Conservation (phyloP, 148 eudicot species). For the Diospyros kaki region DNA sequence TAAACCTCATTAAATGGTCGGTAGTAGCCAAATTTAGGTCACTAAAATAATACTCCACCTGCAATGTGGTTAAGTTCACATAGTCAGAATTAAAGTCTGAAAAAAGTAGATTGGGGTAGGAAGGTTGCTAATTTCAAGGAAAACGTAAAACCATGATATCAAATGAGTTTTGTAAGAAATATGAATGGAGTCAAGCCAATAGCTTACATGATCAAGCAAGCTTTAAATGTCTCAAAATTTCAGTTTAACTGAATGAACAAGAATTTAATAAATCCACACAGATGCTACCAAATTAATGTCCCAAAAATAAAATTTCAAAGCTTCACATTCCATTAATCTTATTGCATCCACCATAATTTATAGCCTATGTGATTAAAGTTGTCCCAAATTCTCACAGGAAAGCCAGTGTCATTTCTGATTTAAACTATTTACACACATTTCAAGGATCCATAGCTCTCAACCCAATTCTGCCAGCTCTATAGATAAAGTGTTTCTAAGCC, state of each 20-base stretch:
- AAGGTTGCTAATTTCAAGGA: background rate
- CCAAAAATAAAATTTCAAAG: background rate
- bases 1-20: conserved; percentile 76
- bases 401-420: background rate
- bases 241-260: background rate
- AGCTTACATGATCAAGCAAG: conserved; percentile 3
- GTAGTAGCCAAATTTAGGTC: conserved; percentile 97
- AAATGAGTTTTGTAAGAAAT: background rate
- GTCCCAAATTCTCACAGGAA: background rate
- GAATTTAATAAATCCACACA: background rate
- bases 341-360: too few relatives aligned
- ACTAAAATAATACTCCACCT: conserved; percentile 99
- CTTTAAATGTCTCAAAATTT: background rate
- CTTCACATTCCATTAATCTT: too few relatives aligned
- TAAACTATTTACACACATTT: background rate
- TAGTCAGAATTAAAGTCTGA: background rate
- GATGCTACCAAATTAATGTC: too few relatives aligned
- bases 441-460: background rate
- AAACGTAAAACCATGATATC: background rate
- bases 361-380: background rate
- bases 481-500: background rate
- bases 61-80: conserved; percentile 19
- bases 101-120: background rate
- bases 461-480: background rate
- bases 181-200: background rate